A percentile compares a stretch with the other conserved stretches of the same genome.
Evolutionary conservation across 768 basidiomycete genomes (phyloP).

Genomic region (Leccinum boreale): DNA sequence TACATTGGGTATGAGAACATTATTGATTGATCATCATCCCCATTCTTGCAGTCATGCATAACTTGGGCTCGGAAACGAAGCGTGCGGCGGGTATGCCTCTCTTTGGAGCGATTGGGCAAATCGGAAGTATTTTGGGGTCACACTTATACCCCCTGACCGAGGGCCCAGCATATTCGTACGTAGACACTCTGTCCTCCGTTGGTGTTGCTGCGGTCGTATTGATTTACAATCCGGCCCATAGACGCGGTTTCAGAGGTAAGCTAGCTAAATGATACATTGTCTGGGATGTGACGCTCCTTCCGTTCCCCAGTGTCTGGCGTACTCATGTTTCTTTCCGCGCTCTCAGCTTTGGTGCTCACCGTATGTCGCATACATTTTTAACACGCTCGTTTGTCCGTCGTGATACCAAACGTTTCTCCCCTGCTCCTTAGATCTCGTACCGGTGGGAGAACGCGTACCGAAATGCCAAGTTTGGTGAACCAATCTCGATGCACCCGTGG

Average conservation of each 20-base stretch:
- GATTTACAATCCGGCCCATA: background rate
- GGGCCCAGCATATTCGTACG: slow-evolving; percentile 38
- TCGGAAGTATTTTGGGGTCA: slow-evolving; percentile 38
- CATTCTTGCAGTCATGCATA: slow-evolving; percentile 35
- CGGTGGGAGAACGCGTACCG: slow-evolving; percentile 57
- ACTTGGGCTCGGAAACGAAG: slow-evolving; percentile 45
- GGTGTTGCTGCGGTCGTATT: background rate
- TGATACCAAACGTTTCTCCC: background rate
- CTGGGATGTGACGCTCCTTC: background rate
- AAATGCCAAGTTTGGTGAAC: slow-evolving; percentile 51
- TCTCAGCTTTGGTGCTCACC: slow-evolving; percentile 18
- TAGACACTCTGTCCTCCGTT: background rate
- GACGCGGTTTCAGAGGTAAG: slow-evolving; percentile 19
- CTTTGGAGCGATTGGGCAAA: slow-evolving; percentile 40
- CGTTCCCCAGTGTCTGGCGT: background rate
- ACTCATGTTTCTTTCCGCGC: slow-evolving; percentile 23
- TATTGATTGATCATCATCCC: background rate
- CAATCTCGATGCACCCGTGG: slow-evolving; percentile 46
- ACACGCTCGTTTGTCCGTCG: background rate
- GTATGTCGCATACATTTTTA: slow-evolving; percentile 8
- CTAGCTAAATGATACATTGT: background rate
- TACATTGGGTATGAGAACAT: background rate
- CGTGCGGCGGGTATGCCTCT: slow-evolving; percentile 40
- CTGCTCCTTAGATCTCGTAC: slow-evolving; percentile 51
- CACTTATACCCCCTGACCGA: slow-evolving; percentile 41